These are phyloP conservation scores for Elsinoe fawcettii DNA, from an alignment of 2,329 filamentous ascomycete genomes.

Conservation along the genomic window DNA sequence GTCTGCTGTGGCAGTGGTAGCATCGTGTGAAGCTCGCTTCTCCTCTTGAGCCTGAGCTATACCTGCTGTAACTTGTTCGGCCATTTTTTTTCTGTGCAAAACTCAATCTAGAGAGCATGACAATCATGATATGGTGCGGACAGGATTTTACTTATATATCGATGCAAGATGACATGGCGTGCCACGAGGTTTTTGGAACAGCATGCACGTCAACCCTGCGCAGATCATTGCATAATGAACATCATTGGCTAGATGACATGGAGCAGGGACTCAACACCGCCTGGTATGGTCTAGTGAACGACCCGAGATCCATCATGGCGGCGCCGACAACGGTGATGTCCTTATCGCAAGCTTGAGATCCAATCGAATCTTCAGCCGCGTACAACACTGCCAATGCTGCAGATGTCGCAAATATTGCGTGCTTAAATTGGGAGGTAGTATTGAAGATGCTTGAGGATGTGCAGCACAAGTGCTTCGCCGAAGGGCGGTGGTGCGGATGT, in stretches of 20 bases:
- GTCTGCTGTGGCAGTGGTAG: not conserved
- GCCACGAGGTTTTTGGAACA: conserved; percentile 1
- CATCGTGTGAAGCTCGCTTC: not conserved
- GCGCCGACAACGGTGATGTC: not conserved
- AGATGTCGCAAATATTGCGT: not conserved
- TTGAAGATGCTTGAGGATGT: not conserved
- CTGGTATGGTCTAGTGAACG: not conserved
- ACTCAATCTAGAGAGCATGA: not conserved
- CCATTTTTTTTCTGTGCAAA: not conserved
- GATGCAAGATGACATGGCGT: conserved; percentile 3
- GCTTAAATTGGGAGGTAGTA: not conserved
- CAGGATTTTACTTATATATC: not conserved
- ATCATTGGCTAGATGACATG: not conserved
- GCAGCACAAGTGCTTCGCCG: conserved; percentile 1
- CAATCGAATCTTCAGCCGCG: not conserved
- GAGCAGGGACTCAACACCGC: not conserved
- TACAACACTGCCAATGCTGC: not conserved
- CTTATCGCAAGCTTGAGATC: not conserved
- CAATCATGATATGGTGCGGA: not conserved
- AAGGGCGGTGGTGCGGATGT: not conserved
- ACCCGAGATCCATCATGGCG: not conserved
- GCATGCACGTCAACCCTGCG: not conserved
- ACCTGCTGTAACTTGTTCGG: not conserved
- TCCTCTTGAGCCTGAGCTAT: not conserved
- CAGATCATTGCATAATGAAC: not conserved